Evolutionary conservation across 2,329 filamentous ascomycete genomes (phyloP).

Genomic region (Lasiodiplodia hormozganensis): DNA sequence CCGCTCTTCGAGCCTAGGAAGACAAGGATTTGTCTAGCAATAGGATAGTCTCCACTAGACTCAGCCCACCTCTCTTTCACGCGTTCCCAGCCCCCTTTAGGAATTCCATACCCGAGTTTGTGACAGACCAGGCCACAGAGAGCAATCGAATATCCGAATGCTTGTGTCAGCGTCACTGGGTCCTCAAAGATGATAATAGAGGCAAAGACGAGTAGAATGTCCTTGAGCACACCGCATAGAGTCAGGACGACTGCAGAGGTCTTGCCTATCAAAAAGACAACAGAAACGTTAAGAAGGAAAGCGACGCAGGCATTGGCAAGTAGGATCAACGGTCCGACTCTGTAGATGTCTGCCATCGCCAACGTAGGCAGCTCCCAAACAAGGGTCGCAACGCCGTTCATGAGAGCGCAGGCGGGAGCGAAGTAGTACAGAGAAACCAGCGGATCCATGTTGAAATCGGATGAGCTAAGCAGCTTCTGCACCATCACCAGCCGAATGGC

Average conservation of each 20-base stretch:
- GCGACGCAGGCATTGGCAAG: slow-evolving; percentile 78
- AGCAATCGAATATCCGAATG: slow-evolving; percentile 83
- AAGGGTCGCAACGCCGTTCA: slow-evolving; percentile 77
- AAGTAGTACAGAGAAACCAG: slow-evolving; percentile 91
- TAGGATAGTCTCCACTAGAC: too few relatives aligned
- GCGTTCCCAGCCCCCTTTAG: neutral
- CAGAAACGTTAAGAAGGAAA: slow-evolving; percentile 82
- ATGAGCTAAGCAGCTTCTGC: slow-evolving; percentile 78
- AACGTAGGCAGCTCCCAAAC: slow-evolving; percentile 76
- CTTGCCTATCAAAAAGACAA: slow-evolving; percentile 88
- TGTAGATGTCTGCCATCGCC: slow-evolving; percentile 72
- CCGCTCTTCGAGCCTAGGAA: too few relatives aligned
- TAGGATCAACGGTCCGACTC: slow-evolving; percentile 75
- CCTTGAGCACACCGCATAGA: slow-evolving; percentile 85
- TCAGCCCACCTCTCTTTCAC: too few relatives aligned
- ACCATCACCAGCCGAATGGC: slow-evolving; percentile 84
- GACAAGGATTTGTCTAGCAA: too few relatives aligned
- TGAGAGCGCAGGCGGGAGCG: slow-evolving; percentile 79
- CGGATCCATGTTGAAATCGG: slow-evolving; percentile 93
- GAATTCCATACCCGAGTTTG: slow-evolving; percentile 69
- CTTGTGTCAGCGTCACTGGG: slow-evolving; percentile 75
- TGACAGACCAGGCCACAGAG: slow-evolving; percentile 82
- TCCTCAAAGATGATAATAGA: slow-evolving; percentile 84
- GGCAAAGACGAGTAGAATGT: slow-evolving; percentile 79
- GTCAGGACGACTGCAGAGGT: slow-evolving; percentile 86